Conservation (phyloP, 2,329 filamentous ascomycete genomes). For the Corinectria fuckeliana region DNA sequence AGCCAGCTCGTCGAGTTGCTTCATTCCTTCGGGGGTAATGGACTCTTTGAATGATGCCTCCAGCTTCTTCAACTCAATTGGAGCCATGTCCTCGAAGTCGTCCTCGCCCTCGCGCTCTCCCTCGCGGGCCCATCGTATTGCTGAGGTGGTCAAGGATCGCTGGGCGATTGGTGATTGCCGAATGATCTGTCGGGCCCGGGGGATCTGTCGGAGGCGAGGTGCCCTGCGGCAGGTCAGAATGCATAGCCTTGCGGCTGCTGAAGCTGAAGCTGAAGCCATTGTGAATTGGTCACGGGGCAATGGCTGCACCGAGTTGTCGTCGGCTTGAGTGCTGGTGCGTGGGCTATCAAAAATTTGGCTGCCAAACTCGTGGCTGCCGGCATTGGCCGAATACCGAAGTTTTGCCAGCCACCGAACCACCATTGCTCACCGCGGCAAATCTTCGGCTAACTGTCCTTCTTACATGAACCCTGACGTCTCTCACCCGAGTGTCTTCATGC, state of each 20-base stretch:
- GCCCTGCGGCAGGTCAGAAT: constrained; percentile 43
- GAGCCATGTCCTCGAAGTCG: constrained; percentile 31
- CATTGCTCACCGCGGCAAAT: constrained; percentile 16
- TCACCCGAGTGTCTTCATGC: constrained; percentile 1
- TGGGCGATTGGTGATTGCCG: constrained; percentile 27
- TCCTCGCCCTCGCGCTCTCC: constrained; percentile 30
- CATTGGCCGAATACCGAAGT: constrained; percentile 27
- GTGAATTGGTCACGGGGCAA: constrained; percentile 34
- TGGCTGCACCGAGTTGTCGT: constrained; percentile 33
- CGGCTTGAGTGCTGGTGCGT: constrained; percentile 25
- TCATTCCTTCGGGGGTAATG: constrained; percentile 42
- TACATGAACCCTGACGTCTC: constrained; percentile 12
- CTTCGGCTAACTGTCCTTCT: constrained; percentile 18
- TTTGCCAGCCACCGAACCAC: constrained; percentile 31
- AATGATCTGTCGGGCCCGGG: constrained; percentile 34
- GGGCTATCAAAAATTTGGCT: constrained; percentile 44
- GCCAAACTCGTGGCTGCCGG: constrained; percentile 19
- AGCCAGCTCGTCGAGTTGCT: constrained; percentile 45
- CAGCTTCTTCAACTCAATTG: constrained; percentile 41
- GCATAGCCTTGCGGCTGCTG: constrained; percentile 47
- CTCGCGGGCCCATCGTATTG: constrained; percentile 38
- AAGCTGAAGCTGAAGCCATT: constrained; percentile 50
- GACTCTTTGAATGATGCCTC: constrained; percentile 40
- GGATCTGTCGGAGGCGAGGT: constrained; percentile 31
- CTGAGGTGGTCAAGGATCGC: constrained; percentile 43